Evolutionary conservation across 495 filamentous ascomycete species (phyloP).

Genomic region (Neurospora terricola): DNA sequence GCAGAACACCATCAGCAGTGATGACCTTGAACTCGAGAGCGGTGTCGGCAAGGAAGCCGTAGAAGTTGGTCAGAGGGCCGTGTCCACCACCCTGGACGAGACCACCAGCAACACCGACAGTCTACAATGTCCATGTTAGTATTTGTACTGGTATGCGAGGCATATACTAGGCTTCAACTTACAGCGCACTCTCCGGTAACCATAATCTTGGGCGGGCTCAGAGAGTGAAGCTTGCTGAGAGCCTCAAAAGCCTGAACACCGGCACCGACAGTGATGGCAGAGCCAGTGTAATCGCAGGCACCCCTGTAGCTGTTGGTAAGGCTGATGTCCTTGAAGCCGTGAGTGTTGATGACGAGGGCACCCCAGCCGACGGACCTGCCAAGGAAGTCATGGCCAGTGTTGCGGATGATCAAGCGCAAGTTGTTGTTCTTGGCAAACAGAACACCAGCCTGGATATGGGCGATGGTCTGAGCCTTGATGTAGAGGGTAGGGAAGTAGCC

Average conservation of each 20-base stretch:
- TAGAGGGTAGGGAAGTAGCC: slow-evolving; percentile 50
- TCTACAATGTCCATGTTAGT: slow-evolving; percentile 37
- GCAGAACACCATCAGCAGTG: slow-evolving; percentile 42
- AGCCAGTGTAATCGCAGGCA: slow-evolving; percentile 29
- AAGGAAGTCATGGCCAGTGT: slow-evolving; percentile 53
- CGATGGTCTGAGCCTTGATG: slow-evolving; percentile 34
- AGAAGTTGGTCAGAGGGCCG: slow-evolving; percentile 38
- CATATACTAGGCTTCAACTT: slow-evolving; percentile 5
- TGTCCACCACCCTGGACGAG: slow-evolving; percentile 50
- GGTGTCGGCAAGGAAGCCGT: slow-evolving; percentile 47
- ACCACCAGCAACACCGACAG: slow-evolving; percentile 42
- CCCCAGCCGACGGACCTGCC: slow-evolving; percentile 51
- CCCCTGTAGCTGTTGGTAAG: slow-evolving; percentile 28
- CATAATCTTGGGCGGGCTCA: slow-evolving; percentile 35
- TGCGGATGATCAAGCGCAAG: slow-evolving; percentile 53
- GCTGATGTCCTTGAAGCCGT: slow-evolving; percentile 44
- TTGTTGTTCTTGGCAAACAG: slow-evolving; percentile 45
- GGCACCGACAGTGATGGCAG: slow-evolving; percentile 38
- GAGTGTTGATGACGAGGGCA: slow-evolving; percentile 53
- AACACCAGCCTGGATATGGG: slow-evolving; percentile 40
- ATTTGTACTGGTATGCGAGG: slow-evolving; percentile 23
- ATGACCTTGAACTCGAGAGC: slow-evolving; percentile 47
- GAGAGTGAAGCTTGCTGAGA: slow-evolving; percentile 34
- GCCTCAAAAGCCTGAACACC: slow-evolving; percentile 36
- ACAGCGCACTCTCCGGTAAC: slow-evolving; percentile 38